Base-by-base conservation (phyloP, 208 protist genomes). In the Crithidia expoeki region DNA sequence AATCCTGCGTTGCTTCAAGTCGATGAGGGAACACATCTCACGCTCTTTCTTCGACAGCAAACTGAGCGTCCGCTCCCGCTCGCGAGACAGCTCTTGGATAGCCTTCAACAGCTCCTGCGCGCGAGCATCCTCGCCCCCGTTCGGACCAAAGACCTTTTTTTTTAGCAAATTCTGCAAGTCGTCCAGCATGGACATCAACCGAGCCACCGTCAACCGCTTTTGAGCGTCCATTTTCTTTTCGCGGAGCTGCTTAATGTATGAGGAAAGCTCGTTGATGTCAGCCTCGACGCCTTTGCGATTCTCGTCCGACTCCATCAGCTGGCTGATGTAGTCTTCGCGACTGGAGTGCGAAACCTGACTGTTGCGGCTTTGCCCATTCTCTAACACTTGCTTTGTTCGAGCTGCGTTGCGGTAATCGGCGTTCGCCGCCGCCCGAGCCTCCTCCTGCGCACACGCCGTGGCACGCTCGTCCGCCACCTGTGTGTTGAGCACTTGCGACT, bases 101-200 rank as follows among this genome's bases (percentile, higher is more conserved):
- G 84, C 81, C 57, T 90, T 92, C 28, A 93, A 76, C 28, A 91
- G 62, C 69, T 92, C 83, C 51, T 88, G 81, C 10, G 85, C 80
- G 23, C 89, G 77, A 36, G 61, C 75, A 63, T 92, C 86, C 44
- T 88, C 86, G 17, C 46, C 63, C 17, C 51, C 73, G 19, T 53
- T 72, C 7, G 82, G 73, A 9, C 72, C 69, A 51, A 80, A 66
- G 12, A 94, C 66, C 64, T 88, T 95, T n/a, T 79, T 76, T 59
- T 80, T 73, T 25, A 95, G 63, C 9, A 86, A 80, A 0, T 61
- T 66, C 67, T 90, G 79, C 28, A 95, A 42, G 59, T 95, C 81
- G 47, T 95, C 87, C 42, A 95, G 77, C 80, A 95, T 88, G 17
- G 84, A 76, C 68, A 95, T 81, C 25, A 95, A 59, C 23, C 83